Evolutionary conservation across 352 stramenopile genomes (phyloP).

Genomic region (Halophytophthora batemanensis): DNA sequence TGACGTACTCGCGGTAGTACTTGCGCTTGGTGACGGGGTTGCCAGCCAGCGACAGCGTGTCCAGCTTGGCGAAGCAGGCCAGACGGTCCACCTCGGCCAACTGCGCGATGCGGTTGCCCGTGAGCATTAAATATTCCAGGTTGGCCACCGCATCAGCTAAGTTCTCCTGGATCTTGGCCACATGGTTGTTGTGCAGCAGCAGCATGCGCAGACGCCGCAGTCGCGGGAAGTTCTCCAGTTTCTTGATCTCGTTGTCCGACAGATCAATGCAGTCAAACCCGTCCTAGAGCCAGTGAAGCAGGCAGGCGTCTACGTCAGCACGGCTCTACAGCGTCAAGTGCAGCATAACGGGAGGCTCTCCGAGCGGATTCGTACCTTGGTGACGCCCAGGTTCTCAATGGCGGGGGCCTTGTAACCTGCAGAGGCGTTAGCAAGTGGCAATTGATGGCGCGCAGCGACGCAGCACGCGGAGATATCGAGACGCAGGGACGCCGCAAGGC

Average conservation of each 20-base stretch:
- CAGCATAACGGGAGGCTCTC: neutral
- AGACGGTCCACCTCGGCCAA: constrained; percentile 86
- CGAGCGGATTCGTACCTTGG: constrained; percentile 49
- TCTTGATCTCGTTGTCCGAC: constrained; percentile 94
- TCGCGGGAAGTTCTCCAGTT: constrained; percentile 92
- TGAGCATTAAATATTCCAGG: constrained; percentile 89
- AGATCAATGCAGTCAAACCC: constrained; percentile 94
- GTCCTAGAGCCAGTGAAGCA: constrained; percentile 44
- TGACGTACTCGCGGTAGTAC: constrained; percentile 92
- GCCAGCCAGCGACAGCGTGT: constrained; percentile 77
- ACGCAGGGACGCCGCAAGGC: neutral
- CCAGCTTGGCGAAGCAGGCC: constrained; percentile 74
- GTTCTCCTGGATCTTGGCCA: constrained; percentile 80
- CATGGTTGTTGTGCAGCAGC: constrained; percentile 92
- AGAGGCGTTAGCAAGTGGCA: constrained; percentile 28
- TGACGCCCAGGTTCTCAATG: constrained; percentile 92
- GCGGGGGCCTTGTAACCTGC: constrained; percentile 88
- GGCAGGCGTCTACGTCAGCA: neutral
- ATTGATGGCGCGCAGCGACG: neutral
- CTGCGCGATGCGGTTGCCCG: constrained; percentile 83
- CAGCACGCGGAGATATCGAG: neutral
- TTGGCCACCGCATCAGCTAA: constrained; percentile 77
- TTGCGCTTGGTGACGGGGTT: constrained; percentile 90
- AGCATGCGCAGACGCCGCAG: constrained; percentile 88
- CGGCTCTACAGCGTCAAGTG: neutral